Evolutionary conservation across 352 stramenopile species (phyloP).

Genomic region (Aphanomyces invadans): DNA sequence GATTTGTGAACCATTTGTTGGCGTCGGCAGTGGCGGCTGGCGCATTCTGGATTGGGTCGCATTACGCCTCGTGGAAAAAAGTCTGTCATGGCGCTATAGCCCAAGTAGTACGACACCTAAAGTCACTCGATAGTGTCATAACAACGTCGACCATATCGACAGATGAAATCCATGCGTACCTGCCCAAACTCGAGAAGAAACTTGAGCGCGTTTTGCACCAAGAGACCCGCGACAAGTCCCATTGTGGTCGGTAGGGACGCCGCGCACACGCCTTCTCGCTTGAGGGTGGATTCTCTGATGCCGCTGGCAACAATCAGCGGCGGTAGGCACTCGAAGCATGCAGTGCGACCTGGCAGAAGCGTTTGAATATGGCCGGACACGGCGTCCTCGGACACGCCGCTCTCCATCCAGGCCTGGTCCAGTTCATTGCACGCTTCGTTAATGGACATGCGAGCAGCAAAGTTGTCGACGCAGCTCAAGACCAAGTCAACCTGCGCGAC

Average conservation of each 20-base stretch:
- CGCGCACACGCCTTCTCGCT: constrained; percentile 82
- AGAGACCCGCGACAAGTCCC: constrained; percentile 74
- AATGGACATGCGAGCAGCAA: constrained; percentile 73
- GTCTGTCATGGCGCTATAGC: constrained; percentile 83
- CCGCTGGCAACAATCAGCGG: constrained; percentile 79
- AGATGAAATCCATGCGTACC: too few species aligned
- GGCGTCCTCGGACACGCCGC: constrained; percentile 83
- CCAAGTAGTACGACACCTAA: constrained; percentile 75
- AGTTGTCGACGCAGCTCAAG: constrained; percentile 88
- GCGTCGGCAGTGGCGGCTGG: constrained; percentile 60
- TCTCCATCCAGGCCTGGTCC: constrained; percentile 86
- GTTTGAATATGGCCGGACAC: constrained; percentile 87
- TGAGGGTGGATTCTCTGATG: constrained; percentile 81
- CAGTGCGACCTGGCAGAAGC: constrained; percentile 71
- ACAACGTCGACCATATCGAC: too few species aligned
- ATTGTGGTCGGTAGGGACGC: constrained; percentile 86
- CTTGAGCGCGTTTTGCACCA: constrained; percentile 87
- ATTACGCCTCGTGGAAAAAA: constrained; percentile 81
- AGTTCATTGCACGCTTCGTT: constrained; percentile 86
- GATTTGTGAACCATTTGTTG: constrained; percentile 44
- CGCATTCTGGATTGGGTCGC: constrained; percentile 78
- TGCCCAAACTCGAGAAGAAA: constrained; percentile 78
- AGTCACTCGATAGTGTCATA: too few species aligned
- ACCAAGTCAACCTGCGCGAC: constrained; percentile 59
- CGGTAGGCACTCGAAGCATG: constrained; percentile 85